A percentile compares a stretch with the other conserved stretches of the same genome.
Evolutionary conservation across 2,329 filamentous ascomycete genomes (phyloP).

Genomic region (Grosmannia serpens): DNA sequence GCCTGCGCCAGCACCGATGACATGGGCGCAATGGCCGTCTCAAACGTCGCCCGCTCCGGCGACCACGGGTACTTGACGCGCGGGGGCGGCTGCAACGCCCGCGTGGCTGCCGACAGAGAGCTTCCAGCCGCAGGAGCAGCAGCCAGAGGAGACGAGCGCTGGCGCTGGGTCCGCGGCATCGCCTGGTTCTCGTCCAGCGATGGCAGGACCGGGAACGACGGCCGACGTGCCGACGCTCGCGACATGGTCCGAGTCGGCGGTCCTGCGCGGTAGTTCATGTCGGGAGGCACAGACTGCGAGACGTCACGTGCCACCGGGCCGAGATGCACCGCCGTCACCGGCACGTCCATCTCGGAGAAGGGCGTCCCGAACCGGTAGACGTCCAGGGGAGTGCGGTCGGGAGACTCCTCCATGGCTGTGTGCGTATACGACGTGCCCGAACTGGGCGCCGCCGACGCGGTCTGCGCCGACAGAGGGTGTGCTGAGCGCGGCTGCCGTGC

Average conservation of each 20-base stretch:
- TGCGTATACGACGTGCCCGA: constrained; percentile 10
- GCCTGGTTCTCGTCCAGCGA: constrained; percentile 53
- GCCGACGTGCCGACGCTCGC: constrained; percentile 48
- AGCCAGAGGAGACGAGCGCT: constrained; percentile 12
- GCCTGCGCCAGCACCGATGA: not conserved
- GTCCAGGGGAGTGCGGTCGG: constrained; percentile 42
- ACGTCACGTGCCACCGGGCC: constrained; percentile 66
- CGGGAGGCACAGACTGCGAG: constrained; percentile 85
- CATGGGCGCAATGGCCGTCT: constrained; percentile 30
- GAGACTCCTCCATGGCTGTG: constrained; percentile 14
- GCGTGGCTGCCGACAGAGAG: constrained; percentile 9
- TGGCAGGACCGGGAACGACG: constrained; percentile 57
- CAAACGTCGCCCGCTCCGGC: constrained; percentile 31
- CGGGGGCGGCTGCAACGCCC: constrained; percentile 39
- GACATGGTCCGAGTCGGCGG: constrained; percentile 35
- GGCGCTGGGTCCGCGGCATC: constrained; percentile 10
- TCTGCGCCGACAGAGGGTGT: constrained; percentile 7
- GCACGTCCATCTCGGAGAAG: constrained; percentile 83
- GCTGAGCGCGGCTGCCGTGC: constrained; percentile 15
- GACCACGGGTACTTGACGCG: constrained; percentile 47
- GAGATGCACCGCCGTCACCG: constrained; percentile 59
- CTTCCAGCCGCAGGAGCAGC: not conserved
- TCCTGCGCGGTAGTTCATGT: constrained; percentile 64
- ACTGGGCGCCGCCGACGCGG: not conserved
- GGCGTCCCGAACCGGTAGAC: constrained; percentile 74